Evolutionary conservation across 164 flowering plant species (phyloP), one percentile per base, ranked within the genome.

Genomic region (Stephania japonica): DNA sequence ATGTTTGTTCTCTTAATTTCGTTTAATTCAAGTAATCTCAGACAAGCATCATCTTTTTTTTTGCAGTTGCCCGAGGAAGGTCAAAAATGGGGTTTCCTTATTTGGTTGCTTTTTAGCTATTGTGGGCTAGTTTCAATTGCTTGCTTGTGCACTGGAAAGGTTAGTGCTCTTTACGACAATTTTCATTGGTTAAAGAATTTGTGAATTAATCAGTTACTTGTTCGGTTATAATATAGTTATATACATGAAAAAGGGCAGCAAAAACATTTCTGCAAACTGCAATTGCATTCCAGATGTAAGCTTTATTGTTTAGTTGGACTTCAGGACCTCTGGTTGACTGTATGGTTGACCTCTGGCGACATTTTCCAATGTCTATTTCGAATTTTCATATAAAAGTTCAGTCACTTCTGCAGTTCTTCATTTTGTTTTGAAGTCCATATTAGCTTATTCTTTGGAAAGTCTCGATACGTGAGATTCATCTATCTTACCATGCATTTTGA

Each of bases 71-170:
- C 98, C 12, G 93, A 88, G 85, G 95, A 93, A 69, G 99, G 99
- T 78, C 99, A 93, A 78, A 93, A 96, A 76, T 92, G 95, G 97
- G 99, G 97, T 61, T 96, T 96, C 81, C 89, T 96, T 38, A 91
- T 96, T 76, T 93, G 99, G 98, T 77, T 96, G 79, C 88, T 93
- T 78, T 92, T 92, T 83, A 93, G 99, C 84, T 93, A 93, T 77
- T 96, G 97, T 82, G 98, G 94, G 65, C 97, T 96, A 42, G 70
- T 87, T 77, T 88, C 88, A 83, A 84, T 96, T 81, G 92, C 95
- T 76, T 89, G 90, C 84, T 81, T 87, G 84, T 89, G 86, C 42
- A 63, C 84, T 12, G 89, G 93, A 72, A 93, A 89, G 97, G 99
- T 93, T 61, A 67, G 77, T 75, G 41, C 16, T 23, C 4, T 47